Evolutionary conservation across 2,329 filamentous ascomycete genomes (phyloP), one percentile per base, ranked within the genome.

Genomic region (Phialophora macrospora): DNA sequence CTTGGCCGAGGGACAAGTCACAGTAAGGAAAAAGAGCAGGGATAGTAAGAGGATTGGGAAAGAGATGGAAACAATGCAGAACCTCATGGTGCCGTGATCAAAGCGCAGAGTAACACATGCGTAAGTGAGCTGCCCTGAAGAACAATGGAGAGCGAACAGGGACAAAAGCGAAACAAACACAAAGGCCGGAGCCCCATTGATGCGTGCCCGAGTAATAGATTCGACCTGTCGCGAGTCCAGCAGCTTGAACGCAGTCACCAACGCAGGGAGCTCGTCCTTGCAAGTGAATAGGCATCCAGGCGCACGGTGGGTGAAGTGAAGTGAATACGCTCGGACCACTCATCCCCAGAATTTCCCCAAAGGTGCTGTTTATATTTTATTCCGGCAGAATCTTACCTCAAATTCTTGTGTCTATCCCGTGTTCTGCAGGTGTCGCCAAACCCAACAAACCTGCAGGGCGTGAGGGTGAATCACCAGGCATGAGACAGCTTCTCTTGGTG

Each of bases 321-420:
- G 38, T 7, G 12, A 44, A 44, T 44, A 20, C 38, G 38, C 38
- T n/a, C 38, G 14, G 38, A 44, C 14, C 38, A n/a, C 3, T 8
- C 48, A 26, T 14, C 14, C 20, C n/a, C 12, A 26, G 14, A 26
- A 14, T 2, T 22, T 22, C 20, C 9, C 24, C 26, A 34, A 34
- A 55, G n/a, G 17, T 4, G 24, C 8, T 20, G 24, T 32, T 55
- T 41, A 60, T 60, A 38, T 52, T 60, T 41, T 41, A 20, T 6
- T n/a, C 28, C 52, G 1, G 11, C 44, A 41, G n/a, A 56, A 56
- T 60, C 28, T 30, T 41, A 14, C 4, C 17, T 22, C 55, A 64
- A 60, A 60, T 64, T 56, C 62, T 44, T 20, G 55, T 64, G 48
- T 30, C 55, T 63, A 63, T 62, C 61, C 61, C 41, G 61, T 41